Evolutionary conservation across 371 early-diverging fungal genomes (phyloP).

Genomic region (Mucor plumbeus): DNA sequence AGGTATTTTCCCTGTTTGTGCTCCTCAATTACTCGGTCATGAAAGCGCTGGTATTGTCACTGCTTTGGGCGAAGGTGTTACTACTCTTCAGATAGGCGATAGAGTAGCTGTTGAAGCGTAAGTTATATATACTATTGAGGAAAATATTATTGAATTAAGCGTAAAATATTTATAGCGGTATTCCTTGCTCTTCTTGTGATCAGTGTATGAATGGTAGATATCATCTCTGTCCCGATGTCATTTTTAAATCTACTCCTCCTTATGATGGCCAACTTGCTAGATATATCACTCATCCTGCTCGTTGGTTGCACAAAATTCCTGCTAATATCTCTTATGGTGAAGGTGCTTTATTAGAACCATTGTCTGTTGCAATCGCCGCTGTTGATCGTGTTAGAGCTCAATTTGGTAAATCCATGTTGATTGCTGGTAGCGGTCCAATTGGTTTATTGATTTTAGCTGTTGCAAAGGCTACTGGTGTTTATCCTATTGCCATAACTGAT

Average conservation of each 20-base stretch:
- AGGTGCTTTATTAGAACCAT: slow-evolving; percentile 50
- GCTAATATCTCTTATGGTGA: slow-evolving; percentile 42
- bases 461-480: slow-evolving; percentile 45
- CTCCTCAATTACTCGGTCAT: slow-evolving; percentile 43
- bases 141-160: neutral
- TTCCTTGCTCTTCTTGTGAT: slow-evolving; percentile 49
- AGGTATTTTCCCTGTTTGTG: slow-evolving; percentile 48
- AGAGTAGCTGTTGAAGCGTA: slow-evolving; percentile 56
- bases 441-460: slow-evolving; percentile 50
- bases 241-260: slow-evolving; percentile 57
- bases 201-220: slow-evolving; percentile 55
- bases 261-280: slow-evolving; percentile 48
- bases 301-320: slow-evolving; percentile 54
- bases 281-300: slow-evolving; percentile 51
- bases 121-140: neutral
- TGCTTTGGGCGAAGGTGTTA: slow-evolving; percentile 42
- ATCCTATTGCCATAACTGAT: slow-evolving; percentile 48
- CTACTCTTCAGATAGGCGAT: slow-evolving; percentile 48
- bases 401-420: slow-evolving; percentile 46
- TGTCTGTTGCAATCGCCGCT: slow-evolving; percentile 52
- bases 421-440: slow-evolving; percentile 55
- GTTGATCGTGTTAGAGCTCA: slow-evolving; percentile 43
- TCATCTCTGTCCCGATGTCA: slow-evolving; percentile 50
- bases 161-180: slow-evolving; percentile 36
- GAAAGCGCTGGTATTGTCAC: slow-evolving; percentile 46